These are phyloP conservation scores for Oryza meridionalis DNA, from an alignment of 176 grass and related monocot genomes.

Conservation along the genomic window DNA sequence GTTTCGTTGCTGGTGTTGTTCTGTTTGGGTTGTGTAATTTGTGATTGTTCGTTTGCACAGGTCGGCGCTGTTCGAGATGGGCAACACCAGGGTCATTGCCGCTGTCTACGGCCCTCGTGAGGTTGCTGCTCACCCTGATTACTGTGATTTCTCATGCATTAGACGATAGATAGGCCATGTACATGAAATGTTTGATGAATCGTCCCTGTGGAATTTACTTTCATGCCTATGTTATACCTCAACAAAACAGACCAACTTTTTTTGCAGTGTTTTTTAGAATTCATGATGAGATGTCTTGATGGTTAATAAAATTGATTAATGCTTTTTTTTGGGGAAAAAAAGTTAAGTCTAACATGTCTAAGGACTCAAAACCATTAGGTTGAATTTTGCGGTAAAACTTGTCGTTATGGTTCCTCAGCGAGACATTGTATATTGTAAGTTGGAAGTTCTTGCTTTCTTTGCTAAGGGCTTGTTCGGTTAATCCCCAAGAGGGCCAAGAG, in stretches of 20 bases:
- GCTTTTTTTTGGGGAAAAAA: too few species aligned
- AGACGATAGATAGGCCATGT: neutral
- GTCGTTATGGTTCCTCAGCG: neutral
- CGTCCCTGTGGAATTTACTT: too few species aligned
- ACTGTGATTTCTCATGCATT: neutral
- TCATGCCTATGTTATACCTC: neutral
- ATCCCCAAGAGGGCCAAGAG: too few species aligned
- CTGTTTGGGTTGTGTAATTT: neutral
- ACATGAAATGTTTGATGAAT: neutral
- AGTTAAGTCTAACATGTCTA: neutral
- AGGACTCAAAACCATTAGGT: neutral
- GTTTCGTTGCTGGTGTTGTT: neutral
- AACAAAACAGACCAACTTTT: neutral
- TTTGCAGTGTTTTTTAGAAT: neutral
- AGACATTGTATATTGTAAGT: neutral
- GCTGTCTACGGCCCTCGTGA: constrained; percentile 87
- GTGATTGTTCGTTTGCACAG: constrained; percentile 41
- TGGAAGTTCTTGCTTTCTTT: constrained; percentile 6
- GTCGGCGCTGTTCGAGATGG: constrained; percentile 96
- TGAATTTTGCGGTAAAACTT: neutral
- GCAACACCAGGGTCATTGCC: constrained; percentile 90
- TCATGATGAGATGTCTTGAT: neutral
- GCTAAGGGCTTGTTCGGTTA: too few species aligned
- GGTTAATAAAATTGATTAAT: neutral
- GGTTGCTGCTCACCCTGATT: constrained; percentile 46